Conservation (phyloP, 139 green algal genomes). For the Chlamydomonas incerta region DNA sequence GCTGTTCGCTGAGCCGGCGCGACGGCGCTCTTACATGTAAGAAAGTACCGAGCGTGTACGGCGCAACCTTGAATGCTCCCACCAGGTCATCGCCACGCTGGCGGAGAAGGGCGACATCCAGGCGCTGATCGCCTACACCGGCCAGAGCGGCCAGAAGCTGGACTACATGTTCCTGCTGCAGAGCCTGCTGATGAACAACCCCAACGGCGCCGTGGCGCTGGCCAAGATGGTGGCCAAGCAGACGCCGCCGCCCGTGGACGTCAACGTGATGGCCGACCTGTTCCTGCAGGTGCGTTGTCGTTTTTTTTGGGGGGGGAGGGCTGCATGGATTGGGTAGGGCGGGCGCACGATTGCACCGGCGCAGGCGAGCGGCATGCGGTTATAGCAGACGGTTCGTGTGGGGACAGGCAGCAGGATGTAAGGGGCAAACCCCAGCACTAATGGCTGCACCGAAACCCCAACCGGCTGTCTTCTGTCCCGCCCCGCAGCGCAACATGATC, state of each 20-base stretch:
- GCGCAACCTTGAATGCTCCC: no score
- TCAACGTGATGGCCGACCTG: slow-evolving; percentile 96
- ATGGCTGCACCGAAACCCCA: background rate
- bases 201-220: slow-evolving; percentile 91
- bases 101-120: slow-evolving; percentile 97
- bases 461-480: background rate
- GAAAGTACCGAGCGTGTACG: no score
- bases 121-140: slow-evolving; percentile 84
- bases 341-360: no score
- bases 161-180: slow-evolving; percentile 98
- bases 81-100: slow-evolving; percentile 80
- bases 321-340: no score
- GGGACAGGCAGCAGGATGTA: no score
- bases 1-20: no score
- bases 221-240: slow-evolving; percentile 95
- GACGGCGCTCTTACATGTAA: no score
- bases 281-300: slow-evolving; percentile 92
- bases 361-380: no score
- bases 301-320: no score
- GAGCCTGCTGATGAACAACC: slow-evolving; percentile 95
- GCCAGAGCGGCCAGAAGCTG: slow-evolving; percentile 84
- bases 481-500: slow-evolving; percentile 58
- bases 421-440: no score
- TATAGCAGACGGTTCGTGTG: no score
- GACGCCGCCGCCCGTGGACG: slow-evolving; percentile 77